phyloP scores from a whole-genome alignment of 2,329 filamentous ascomycete species.

The Xylariaceae sp. region DNA sequence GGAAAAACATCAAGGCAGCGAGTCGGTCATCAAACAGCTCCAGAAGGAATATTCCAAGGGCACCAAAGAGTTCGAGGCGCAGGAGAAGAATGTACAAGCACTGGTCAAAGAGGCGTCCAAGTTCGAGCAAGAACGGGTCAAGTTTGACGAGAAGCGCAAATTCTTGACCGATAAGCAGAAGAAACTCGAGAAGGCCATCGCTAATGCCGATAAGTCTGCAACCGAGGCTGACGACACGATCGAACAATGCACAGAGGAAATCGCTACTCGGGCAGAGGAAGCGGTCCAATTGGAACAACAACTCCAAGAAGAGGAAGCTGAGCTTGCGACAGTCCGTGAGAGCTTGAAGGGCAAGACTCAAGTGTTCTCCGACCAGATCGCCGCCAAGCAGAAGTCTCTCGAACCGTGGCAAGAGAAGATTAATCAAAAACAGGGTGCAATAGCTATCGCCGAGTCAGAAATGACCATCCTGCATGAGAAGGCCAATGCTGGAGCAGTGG shows the following conservation, averaged over 20 bases:
- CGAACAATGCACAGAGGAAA: slow-evolving; percentile 73
- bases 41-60: slow-evolving; percentile 81
- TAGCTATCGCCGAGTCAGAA: slow-evolving; percentile 92
- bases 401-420: slow-evolving; percentile 98
- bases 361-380: slow-evolving; percentile 87
- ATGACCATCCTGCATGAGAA: slow-evolving; percentile 88
- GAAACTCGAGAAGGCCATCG: slow-evolving; percentile 87
- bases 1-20: slow-evolving; percentile 85
- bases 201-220: slow-evolving; percentile 70
- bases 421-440: slow-evolving; percentile 90
- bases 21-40: slow-evolving; percentile 85
- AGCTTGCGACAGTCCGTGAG: slow-evolving; percentile 80
- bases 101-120: slow-evolving; percentile 85
- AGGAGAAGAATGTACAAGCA: slow-evolving; percentile 77
- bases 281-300: slow-evolving; percentile 72
- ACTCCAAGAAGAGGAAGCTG: slow-evolving; percentile 75
- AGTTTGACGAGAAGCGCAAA: slow-evolving; percentile 96
- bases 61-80: slow-evolving; percentile 76
- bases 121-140: slow-evolving; percentile 94
- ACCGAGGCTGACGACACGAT: slow-evolving; percentile 75
- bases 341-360: slow-evolving; percentile 94
- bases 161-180: slow-evolving; percentile 88
- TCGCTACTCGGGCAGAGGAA: slow-evolving; percentile 72
- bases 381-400: slow-evolving; percentile 85
- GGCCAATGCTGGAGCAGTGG: slow-evolving; percentile 80